A percentile compares a stretch with the other conserved stretches of the same genome.
phyloP scores from a whole-genome alignment of 2,329 filamentous ascomycete species.

The Botrytis squamosa region DNA sequence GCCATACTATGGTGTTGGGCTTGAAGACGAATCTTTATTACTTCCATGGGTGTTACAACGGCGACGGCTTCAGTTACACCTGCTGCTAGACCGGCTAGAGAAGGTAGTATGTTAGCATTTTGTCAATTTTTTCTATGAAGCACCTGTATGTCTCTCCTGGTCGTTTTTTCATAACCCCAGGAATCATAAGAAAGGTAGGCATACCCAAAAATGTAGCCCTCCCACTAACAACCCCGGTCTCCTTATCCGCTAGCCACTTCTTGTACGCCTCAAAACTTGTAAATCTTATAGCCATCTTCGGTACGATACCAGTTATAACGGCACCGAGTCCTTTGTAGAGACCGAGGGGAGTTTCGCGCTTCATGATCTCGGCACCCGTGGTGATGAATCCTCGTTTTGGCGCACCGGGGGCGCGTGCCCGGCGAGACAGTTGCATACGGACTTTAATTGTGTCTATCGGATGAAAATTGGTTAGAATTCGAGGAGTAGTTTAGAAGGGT shows the following conservation, averaged over 20 bases:
- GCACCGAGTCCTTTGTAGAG: slow-evolving; percentile 98
- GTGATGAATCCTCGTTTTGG: slow-evolving; percentile 83
- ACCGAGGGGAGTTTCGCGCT: slow-evolving; percentile 85
- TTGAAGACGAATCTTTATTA: slow-evolving; percentile 97
- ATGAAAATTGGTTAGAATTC: background rate
- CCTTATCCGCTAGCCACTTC: slow-evolving; percentile 68
- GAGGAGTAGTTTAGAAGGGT: background rate
- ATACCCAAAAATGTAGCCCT: slow-evolving; percentile 69
- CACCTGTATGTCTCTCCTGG: background rate
- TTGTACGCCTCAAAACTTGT: slow-evolving; percentile 97
- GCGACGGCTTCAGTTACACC: slow-evolving; percentile 95
- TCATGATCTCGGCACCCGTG: slow-evolving; percentile 83
- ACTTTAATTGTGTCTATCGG: slow-evolving; percentile 92
- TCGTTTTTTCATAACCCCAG: background rate
- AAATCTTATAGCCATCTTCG: slow-evolving; percentile 99
- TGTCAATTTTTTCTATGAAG: background rate
- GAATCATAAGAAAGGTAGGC: slow-evolving; percentile 45
- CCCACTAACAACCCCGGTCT: slow-evolving; percentile 67
- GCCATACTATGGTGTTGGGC: slow-evolving; percentile 98
- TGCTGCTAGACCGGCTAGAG: slow-evolving; percentile 76
- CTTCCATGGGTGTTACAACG: slow-evolving; percentile 98
- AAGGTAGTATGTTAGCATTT: background rate
- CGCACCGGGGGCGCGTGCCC: slow-evolving; percentile 75
- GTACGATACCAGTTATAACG: slow-evolving; percentile 91
- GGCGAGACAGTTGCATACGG: slow-evolving; percentile 94